A percentile compares a stretch with the other conserved stretches of the same genome.
These are phyloP conservation scores for Fraxinus ornus DNA, from an alignment of 305 asterid genomes.

Conservation along the genomic window DNA sequence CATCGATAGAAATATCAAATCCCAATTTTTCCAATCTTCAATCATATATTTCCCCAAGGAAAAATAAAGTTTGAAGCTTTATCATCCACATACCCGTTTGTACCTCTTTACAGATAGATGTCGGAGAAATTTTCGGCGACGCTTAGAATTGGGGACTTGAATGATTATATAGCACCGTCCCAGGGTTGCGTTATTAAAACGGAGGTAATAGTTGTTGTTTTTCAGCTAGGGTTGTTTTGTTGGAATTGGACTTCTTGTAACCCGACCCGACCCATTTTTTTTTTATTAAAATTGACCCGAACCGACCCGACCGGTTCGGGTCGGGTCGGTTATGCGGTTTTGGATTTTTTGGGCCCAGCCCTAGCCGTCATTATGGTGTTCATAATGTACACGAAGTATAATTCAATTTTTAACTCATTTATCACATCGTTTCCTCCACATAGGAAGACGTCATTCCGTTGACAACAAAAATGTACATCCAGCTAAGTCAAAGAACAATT, in stretches of 20 bases:
- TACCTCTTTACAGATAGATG: conserved; percentile 31
- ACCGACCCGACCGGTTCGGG: too few relatives aligned
- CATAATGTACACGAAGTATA: too few relatives aligned
- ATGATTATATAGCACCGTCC: conserved; percentile 93
- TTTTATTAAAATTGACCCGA: too few relatives aligned
- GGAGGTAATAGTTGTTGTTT: conserved; percentile 38
- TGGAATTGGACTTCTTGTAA: conserved; percentile 8
- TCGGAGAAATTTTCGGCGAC: conserved; percentile 88
- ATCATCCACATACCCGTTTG: background rate
- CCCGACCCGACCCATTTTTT: too few relatives aligned
- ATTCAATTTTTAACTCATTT: too few relatives aligned
- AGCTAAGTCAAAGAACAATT: too few relatives aligned
- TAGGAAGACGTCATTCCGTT: too few relatives aligned
- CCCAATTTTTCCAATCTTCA: conserved; percentile 7
- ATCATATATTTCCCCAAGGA: background rate
- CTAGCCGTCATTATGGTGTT: too few relatives aligned
- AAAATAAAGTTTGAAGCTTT: background rate
- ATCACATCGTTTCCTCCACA: too few relatives aligned
- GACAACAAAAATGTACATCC: too few relatives aligned
- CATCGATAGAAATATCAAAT: background rate
- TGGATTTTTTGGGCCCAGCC: too few relatives aligned
- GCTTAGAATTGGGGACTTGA: conserved; percentile 84
- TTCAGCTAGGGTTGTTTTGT: background rate
- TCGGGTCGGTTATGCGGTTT: too few relatives aligned
- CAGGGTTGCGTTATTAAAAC: conserved; percentile 85